Evolutionary conservation across 331 rosid species (phyloP), one percentile per base, ranked within the genome.

Genomic region (Dryas integrifolia): DNA sequence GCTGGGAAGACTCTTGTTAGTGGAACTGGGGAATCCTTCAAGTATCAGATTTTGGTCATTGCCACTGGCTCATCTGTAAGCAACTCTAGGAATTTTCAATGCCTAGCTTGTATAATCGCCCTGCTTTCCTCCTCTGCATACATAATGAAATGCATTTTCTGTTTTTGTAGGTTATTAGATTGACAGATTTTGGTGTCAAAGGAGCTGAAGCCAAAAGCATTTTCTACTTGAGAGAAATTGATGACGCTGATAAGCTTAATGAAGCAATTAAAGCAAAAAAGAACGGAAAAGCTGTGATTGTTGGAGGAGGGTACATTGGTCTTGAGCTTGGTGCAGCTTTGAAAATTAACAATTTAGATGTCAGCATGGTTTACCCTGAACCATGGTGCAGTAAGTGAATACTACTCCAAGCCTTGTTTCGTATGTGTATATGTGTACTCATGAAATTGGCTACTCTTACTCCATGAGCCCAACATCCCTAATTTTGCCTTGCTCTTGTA

Each of bases 231-330:
- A 91, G 98, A 80, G 98, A 94, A 82, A 75, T 91, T 77, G 96
- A 88, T 44, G 98, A 94, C 80, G 98, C 97, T 14, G 98, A 94
- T 81, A 78, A 83, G 73, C 78, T 94, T 64, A 76, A 86, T 1
- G 98, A 83, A 65, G 85, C 92, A 73, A 85, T 94, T 65, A 91
- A 91, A 77, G 79, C 79, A 50, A 94, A 91, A 85, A 86, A 89
- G 85, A 86, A 88, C 44, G 97, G 86, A 6, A 94, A 88, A 77
- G 98, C 89, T 78, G 97, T 94, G 73, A 83, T 94, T 77, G 98
- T 94, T 77, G 98, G 98, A 44, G 98, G 98, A 77, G 98, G 98
- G 58, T 94, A 94, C 85, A 94, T 94, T 9, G 98, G 98, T 70
- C 92, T 94, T 72, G 98, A 94, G 87, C 87, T 94, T 70, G 85